Evolutionary conservation across 2,329 filamentous ascomycete genomes (phyloP).

Genomic region (Fusarium miscanthi): DNA sequence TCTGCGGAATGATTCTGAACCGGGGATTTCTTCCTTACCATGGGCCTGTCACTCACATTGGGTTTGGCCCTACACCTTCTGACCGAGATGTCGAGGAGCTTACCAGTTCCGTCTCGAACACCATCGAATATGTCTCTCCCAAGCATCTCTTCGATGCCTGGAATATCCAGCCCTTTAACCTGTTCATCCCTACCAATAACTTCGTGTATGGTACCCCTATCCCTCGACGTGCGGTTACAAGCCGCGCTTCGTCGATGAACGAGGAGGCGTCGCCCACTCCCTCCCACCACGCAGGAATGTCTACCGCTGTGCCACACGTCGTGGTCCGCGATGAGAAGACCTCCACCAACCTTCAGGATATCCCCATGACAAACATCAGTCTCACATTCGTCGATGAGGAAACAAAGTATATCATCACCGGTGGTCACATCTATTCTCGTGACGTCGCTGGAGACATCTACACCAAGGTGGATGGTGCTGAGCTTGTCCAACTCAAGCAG

Average conservation of each 20-base stretch:
- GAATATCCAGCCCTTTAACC: neutral
- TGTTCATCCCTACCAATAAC: rapidly evolving
- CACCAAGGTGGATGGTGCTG: rapidly evolving
- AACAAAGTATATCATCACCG: neutral
- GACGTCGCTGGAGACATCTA: neutral
- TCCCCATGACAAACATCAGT: neutral
- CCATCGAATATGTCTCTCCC: neutral
- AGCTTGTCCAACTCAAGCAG: neutral
- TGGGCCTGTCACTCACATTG: neutral
- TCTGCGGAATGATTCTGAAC: neutral
- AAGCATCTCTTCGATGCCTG: neutral
- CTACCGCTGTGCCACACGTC: neutral
- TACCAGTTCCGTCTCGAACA: rapidly evolving
- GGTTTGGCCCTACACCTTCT: neutral
- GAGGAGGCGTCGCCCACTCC: neutral
- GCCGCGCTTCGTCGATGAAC: neutral
- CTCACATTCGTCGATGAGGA: neutral
- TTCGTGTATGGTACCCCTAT: neutral
- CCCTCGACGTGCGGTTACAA: neutral
- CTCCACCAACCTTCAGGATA: neutral
- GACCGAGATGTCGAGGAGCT: neutral
- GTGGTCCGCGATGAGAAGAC: neutral
- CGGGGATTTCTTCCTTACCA: rapidly evolving
- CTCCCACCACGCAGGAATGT: neutral
- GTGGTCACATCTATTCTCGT: neutral